phyloP scores from a whole-genome alignment of 257 asterid genomes.

The Gardenia jasminoides region DNA sequence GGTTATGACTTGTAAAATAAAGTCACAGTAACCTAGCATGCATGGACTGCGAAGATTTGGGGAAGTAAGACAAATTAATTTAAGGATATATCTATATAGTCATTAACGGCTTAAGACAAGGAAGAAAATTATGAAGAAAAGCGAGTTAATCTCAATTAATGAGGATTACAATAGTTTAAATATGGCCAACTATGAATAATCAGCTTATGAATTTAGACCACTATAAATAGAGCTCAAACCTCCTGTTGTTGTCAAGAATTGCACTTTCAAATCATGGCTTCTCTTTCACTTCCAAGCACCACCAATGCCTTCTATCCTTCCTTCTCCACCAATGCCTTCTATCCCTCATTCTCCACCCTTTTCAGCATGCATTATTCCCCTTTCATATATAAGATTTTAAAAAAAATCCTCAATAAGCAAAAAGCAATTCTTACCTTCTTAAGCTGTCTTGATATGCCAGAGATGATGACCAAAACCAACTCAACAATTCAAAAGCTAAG shows the following conservation, averaged over 20 bases:
- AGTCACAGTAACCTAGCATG: too few relatives aligned
- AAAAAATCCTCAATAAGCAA: conserved; percentile 7
- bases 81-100: too few relatives aligned
- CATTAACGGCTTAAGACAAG: too few relatives aligned
- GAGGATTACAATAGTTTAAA: too few relatives aligned
- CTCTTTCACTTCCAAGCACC: conserved; percentile 32
- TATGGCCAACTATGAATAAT: too few relatives aligned
- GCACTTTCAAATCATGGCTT: conserved; percentile 40
- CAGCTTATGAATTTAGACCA: too few relatives aligned
- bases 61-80: too few relatives aligned
- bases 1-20: too few relatives aligned
- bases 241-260: neutral
- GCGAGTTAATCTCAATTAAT: too few relatives aligned
- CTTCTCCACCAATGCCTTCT: conserved; percentile 10
- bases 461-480: conserved; percentile 16
- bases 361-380: conserved; percentile 20
- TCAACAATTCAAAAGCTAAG: too few relatives aligned
- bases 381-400: conserved; percentile 24
- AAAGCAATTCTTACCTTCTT: conserved; percentile 14
- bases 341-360: conserved; percentile 2
- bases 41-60: too few relatives aligned
- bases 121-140: too few relatives aligned
- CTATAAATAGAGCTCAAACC: conserved; percentile 2
- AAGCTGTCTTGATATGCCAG: conserved; percentile 49
- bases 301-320: neutral